A percentile compares a stretch with the other conserved stretches of the same genome.
These are phyloP conservation scores for Neurospora discreta DNA, from an alignment of 495 filamentous ascomycete species.

Conservation along the genomic window DNA sequence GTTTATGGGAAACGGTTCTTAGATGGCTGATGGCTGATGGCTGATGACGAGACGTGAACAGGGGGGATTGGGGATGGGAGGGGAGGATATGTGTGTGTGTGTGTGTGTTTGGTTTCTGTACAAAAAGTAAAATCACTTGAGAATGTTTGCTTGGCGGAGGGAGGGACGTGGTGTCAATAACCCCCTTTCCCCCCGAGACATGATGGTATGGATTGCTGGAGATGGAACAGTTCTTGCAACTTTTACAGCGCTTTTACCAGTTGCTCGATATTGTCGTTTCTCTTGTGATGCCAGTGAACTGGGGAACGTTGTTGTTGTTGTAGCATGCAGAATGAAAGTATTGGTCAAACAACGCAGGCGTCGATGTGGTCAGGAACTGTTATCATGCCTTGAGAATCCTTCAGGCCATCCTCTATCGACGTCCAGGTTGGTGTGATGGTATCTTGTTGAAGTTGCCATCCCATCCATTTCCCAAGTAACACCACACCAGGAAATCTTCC, in stretches of 20 bases:
- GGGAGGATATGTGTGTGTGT: too few species aligned
- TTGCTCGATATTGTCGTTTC: neutral
- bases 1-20: slow-evolving; percentile 25
- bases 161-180: neutral
- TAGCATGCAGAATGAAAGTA: too few species aligned
- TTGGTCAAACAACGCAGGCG: too few species aligned
- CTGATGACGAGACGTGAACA: neutral
- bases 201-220: neutral
- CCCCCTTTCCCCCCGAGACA: neutral
- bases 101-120: neutral
- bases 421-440: too few species aligned
- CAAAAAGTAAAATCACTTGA: neutral
- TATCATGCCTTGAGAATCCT: too few species aligned
- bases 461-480: too few species aligned
- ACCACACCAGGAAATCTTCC: neutral
- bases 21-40: neutral
- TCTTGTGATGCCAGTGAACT: neutral
- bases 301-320: too few species aligned
- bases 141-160: neutral
- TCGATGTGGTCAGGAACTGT: too few species aligned
- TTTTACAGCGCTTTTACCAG: neutral
- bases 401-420: too few species aligned
- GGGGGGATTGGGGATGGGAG: neutral
- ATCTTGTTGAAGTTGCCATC: too few species aligned
- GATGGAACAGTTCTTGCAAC: neutral